Evolutionary conservation across 2,329 filamentous ascomycete species (phyloP).

Genomic region (Aspergillus sp.): DNA sequence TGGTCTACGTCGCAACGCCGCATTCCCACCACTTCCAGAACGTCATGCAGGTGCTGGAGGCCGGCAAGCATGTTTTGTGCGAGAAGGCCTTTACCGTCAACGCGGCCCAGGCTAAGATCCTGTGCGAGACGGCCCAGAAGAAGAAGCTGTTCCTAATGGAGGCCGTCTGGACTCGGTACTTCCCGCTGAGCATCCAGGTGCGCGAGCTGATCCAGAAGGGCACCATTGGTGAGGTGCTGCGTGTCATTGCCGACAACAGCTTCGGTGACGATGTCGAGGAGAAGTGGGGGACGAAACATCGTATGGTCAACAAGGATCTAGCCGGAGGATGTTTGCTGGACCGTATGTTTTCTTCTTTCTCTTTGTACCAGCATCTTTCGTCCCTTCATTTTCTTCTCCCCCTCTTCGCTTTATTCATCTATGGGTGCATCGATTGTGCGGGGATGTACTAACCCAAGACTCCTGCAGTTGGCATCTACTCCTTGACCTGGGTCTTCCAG

Average conservation of each 20-base stretch:
- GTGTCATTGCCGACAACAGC: constrained; percentile 61
- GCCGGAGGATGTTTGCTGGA: constrained; percentile 82
- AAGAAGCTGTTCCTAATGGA: constrained; percentile 81
- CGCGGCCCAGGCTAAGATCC: constrained; percentile 69
- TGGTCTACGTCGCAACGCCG: constrained; percentile 85
- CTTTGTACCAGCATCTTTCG: not conserved
- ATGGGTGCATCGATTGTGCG: not conserved
- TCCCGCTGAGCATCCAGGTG: constrained; percentile 76
- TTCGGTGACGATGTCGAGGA: constrained; percentile 62
- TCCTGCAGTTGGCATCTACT: constrained; percentile 72
- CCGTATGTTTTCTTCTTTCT: constrained; percentile 36
- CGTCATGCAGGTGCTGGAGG: constrained; percentile 76
- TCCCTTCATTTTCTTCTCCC: not conserved
- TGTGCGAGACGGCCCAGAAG: constrained; percentile 68
- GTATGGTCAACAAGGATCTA: constrained; percentile 80
- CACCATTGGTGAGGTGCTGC: constrained; percentile 58
- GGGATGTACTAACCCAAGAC: not conserved
- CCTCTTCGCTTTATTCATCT: not conserved
- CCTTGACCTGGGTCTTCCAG: constrained; percentile 88
- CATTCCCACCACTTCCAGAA: constrained; percentile 95
- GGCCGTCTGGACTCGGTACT: constrained; percentile 87
- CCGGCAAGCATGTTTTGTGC: constrained; percentile 84
- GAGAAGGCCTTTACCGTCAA: constrained; percentile 90
- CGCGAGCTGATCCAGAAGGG: constrained; percentile 56
- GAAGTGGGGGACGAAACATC: constrained; percentile 61